These are phyloP conservation scores for Silene vulgaris DNA, from an alignment of 179 eudicot genomes.

Conservation along the genomic window DNA sequence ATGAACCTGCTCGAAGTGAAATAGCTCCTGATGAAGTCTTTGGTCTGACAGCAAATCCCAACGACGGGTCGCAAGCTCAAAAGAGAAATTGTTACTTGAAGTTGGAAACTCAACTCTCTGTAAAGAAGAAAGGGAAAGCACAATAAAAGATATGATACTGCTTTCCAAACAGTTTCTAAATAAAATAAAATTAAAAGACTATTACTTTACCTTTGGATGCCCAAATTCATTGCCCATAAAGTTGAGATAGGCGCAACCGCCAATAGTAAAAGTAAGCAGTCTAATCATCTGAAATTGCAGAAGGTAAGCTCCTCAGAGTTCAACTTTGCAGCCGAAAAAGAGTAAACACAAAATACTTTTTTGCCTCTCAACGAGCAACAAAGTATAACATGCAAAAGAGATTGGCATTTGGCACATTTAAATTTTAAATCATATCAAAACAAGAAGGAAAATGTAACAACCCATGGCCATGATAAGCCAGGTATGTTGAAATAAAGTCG, in stretches of 20 bases:
- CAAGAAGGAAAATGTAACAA: background rate
- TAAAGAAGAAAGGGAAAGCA: slow-evolving; percentile 22
- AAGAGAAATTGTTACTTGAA: slow-evolving; percentile 68
- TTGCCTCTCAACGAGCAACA: background rate
- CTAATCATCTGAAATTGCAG: slow-evolving; percentile 62
- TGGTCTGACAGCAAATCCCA: slow-evolving; percentile 69
- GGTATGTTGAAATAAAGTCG: slow-evolving; percentile 12
- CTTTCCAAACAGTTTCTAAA: background rate
- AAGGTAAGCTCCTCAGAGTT: slow-evolving; percentile 10
- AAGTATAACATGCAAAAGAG: background rate
- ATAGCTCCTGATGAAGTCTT: slow-evolving; percentile 50
- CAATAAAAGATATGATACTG: slow-evolving; percentile 7
- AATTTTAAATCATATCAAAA: background rate
- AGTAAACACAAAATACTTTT: slow-evolving; percentile 4
- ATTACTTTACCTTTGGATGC: slow-evolving; percentile 70
- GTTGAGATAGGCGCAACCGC: slow-evolving; percentile 83
- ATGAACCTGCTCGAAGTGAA: slow-evolving; percentile 75
- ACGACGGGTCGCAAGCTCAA: slow-evolving; percentile 69
- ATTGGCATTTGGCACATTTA: background rate
- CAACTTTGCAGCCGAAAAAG: background rate
- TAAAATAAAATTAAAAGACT: background rate
- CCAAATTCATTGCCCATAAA: slow-evolving; percentile 99
- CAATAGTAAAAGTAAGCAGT: slow-evolving; percentile 76
- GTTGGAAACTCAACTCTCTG: slow-evolving; percentile 94
- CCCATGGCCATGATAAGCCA: background rate